Evolutionary conservation across 163 green algal genomes (phyloP), one percentile per base, ranked within the genome.

Genomic region (Chlamydomonas reinhardtii): DNA sequence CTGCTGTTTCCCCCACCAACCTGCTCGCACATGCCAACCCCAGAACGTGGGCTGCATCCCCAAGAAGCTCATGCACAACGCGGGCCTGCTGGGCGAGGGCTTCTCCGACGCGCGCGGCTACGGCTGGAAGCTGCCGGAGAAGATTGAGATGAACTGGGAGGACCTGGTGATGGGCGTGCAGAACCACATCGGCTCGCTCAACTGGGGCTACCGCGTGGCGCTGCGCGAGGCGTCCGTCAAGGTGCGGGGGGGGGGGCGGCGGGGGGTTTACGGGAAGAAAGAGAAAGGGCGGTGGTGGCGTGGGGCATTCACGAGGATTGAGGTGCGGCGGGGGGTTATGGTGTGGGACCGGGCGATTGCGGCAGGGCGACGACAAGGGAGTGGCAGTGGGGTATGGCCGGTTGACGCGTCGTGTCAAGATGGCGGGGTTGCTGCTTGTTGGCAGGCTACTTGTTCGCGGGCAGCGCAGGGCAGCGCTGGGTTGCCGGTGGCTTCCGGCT

Each of bases 51-150:
- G 93, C 61, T 95, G 93, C 88, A 95, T 95, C 71, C 93, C 93
- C 32, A 95, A 95, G 85, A 94, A 95, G 84, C 92, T 95, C 48
- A 92, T 95, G 81, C 93, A 95, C 78, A 83, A 94, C 34, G 92
- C 89, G 0, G 89, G 83, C 4, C 86, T 95, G 8, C 83, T 95
- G 2, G 92, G 92, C 34, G 92, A 95, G 82, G 79, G 73, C 37
- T 89, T 94, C 68, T 82, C 65, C 25, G 93, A 95, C 71, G 93
- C 93, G 22, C 74, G 86, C 25, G 85, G 73, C 24, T 90, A 91
- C 31, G 93, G 93, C 17, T 95, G 93, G 93, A 90, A 92, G 32
- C 35, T 95, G 54, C 76, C 56, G 29, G 79, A 89, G 31, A 59
- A 72, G 35, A 31, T 68, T 2, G 59, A 54, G 19, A 24, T 85